A percentile compares a stretch with the other conserved stretches of the same genome.
Conservation (phyloP, 2,329 filamentous ascomycete genomes). For the Metarhizium rileyi region DNA sequence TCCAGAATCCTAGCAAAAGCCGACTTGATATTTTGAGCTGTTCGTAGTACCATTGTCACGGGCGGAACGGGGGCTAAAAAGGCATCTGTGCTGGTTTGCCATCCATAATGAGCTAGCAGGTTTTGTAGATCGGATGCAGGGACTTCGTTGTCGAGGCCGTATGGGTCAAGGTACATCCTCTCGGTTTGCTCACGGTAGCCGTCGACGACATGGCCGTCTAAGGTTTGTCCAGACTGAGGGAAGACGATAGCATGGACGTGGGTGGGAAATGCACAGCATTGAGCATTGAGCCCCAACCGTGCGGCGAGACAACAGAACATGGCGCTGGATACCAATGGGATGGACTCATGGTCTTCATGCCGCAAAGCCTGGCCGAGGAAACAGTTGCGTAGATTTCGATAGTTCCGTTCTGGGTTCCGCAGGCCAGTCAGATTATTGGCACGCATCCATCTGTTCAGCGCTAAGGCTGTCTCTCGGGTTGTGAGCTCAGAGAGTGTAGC, state of each 20-base stretch:
- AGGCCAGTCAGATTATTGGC: constrained; percentile 60
- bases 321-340: constrained; percentile 77
- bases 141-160: constrained; percentile 59
- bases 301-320: constrained; percentile 78
- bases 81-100: constrained; percentile 29
- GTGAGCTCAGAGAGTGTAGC: constrained; percentile 45
- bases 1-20: constrained; percentile 37
- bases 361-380: constrained; percentile 76
- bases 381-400: constrained; percentile 75
- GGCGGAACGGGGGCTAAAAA: constrained; percentile 57
- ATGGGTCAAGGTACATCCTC: constrained; percentile 78
- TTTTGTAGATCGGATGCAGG: constrained; percentile 45
- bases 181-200: constrained; percentile 26
- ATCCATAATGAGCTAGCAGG: constrained; percentile 43
- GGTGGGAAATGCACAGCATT: constrained; percentile 71
- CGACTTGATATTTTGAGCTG: constrained; percentile 66
- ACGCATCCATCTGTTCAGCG: constrained; percentile 61
- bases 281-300: constrained; percentile 64
- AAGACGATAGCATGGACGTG: constrained; percentile 77
- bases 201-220: constrained; percentile 40
- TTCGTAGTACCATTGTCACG: constrained; percentile 61
- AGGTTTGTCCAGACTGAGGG: constrained; percentile 46
- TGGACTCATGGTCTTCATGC: constrained; percentile 62
- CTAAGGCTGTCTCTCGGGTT: constrained; percentile 57
- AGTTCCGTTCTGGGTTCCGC: constrained; percentile 52